Conservation (phyloP, 148 eudicot species). For the Linanthus parryae region DNA sequence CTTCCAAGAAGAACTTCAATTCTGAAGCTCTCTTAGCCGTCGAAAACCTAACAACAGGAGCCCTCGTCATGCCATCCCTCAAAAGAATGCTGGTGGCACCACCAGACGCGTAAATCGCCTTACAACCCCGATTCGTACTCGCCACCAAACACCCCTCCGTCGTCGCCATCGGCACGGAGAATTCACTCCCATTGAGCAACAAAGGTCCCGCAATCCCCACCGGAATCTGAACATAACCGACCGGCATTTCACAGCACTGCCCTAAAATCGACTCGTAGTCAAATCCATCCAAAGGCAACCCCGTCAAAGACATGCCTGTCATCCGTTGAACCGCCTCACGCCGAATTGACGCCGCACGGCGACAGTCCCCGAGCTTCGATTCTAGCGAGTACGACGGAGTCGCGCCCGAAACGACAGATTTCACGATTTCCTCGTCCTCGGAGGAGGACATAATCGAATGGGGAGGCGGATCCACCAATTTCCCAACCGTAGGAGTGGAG, state of each 20-base stretch:
- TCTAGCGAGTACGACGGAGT: slow-evolving; percentile 61
- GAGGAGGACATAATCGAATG: no score
- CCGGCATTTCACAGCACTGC: slow-evolving; percentile 90
- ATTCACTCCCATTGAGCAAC: slow-evolving; percentile 62
- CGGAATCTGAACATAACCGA: slow-evolving; percentile 79
- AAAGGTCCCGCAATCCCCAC: slow-evolving; percentile 89
- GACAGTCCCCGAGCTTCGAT: slow-evolving; percentile 50
- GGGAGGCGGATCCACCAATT: no score
- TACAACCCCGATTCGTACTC: slow-evolving; percentile 83
- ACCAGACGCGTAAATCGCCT: slow-evolving; percentile 62
- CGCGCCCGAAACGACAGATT: slow-evolving; percentile 44
- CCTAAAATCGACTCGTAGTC: slow-evolving; percentile 68
- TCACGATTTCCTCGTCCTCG: slow-evolving; percentile 46
- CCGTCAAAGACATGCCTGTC: slow-evolving; percentile 41
- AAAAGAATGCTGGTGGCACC: slow-evolving; percentile 57
- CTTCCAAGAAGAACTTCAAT: slow-evolving; percentile 70
- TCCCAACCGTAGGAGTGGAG: no score
- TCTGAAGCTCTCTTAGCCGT: slow-evolving; percentile 64
- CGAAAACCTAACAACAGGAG: slow-evolving; percentile 73
- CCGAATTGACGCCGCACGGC: slow-evolving; percentile 48
- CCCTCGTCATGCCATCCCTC: slow-evolving; percentile 82
- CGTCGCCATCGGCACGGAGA: slow-evolving; percentile 77
- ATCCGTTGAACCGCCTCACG: slow-evolving; percentile 64
- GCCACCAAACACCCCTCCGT: slow-evolving; percentile 92
- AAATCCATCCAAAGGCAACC: slow-evolving; percentile 60